These are phyloP conservation scores for Zygoascus biomembranicola DNA, from an alignment of 805 yeast species.

Conservation along the genomic window DNA sequence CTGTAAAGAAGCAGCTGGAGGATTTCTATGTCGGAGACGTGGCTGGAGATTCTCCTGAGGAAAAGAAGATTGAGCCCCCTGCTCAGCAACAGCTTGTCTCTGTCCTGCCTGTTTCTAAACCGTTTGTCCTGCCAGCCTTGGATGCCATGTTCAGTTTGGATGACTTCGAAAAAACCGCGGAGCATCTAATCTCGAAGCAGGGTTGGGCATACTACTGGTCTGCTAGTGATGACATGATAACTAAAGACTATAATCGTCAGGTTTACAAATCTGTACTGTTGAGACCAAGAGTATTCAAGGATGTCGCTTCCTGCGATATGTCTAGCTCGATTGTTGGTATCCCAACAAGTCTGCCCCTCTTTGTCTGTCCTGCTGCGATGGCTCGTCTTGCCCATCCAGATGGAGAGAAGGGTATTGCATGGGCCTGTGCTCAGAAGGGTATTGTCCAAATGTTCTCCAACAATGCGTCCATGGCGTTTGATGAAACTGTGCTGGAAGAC, in stretches of 20 bases:
- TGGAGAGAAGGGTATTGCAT: conserved; percentile 30
- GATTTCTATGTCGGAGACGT: conserved; percentile 10
- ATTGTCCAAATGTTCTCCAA: conserved; percentile 37
- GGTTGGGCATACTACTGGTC: conserved; percentile 33
- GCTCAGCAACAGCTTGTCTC: not conserved
- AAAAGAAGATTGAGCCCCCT: conserved; percentile 1
- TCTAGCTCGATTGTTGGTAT: conserved; percentile 43
- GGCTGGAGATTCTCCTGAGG: conserved; percentile 8
- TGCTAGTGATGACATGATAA: conserved; percentile 43
- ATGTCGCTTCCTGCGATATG: conserved; percentile 35
- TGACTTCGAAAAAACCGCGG: conserved; percentile 16
- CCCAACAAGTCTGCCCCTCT: conserved; percentile 38
- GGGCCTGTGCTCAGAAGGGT: conserved; percentile 32
- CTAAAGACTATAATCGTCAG: conserved; percentile 37
- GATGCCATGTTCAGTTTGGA: conserved; percentile 15
- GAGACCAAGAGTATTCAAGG: conserved; percentile 36
- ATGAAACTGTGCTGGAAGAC: conserved; percentile 19
- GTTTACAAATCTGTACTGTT: conserved; percentile 37
- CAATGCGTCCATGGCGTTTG: conserved; percentile 26
- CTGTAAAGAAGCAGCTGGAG: conserved; percentile 20
- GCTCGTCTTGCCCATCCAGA: conserved; percentile 26
- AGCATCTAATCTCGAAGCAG: conserved; percentile 8
- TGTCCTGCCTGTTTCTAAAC: not conserved
- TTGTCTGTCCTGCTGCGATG: conserved; percentile 33
- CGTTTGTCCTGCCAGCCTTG: conserved; percentile 10